These are phyloP conservation scores for Epicoccum nigrum DNA, from an alignment of 2,329 filamentous ascomycete genomes.

Conservation along the genomic window DNA sequence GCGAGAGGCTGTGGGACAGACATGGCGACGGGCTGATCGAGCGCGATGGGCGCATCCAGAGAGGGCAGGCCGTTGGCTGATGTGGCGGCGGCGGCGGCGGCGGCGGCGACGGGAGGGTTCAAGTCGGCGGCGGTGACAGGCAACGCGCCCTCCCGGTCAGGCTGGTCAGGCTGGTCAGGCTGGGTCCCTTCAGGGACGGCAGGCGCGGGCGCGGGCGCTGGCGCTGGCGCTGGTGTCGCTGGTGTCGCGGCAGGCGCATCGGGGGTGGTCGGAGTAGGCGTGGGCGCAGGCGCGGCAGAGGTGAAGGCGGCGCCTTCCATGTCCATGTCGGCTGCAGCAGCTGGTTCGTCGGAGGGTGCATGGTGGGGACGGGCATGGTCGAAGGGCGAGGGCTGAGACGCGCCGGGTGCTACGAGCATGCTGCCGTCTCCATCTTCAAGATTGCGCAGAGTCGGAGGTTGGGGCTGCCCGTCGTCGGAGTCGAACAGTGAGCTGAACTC, in stretches of 20 bases:
- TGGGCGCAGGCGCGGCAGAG: constrained; percentile 25
- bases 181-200: constrained; percentile 6
- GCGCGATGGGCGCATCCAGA: constrained; percentile 33
- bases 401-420: constrained; percentile 39
- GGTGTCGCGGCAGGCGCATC: constrained; percentile 25
- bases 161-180: too few relatives aligned
- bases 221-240: constrained; percentile 25
- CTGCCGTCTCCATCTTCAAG: constrained; percentile 39
- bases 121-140: constrained; percentile 13
- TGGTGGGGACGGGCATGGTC: constrained; percentile 32
- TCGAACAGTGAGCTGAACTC: constrained; percentile 3
- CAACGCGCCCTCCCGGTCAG: constrained; percentile 9
- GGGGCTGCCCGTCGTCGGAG: constrained; percentile 1
- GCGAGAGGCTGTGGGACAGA: too few relatives aligned
- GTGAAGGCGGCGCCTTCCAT: constrained; percentile 37
- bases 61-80: constrained; percentile 20
- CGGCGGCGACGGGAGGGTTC: not conserved
- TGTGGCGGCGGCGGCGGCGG: not conserved
- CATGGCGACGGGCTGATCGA: constrained; percentile 22
- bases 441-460: constrained; percentile 2
- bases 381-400: constrained; percentile 21
- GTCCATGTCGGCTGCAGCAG: constrained; percentile 38
- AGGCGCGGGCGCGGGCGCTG: constrained; percentile 16
- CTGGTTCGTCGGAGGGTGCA: constrained; percentile 31
- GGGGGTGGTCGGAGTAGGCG: constrained; percentile 11